Conservation (phyloP, 495 filamentous ascomycete genomes). For the Saxophila tyrrhenica region DNA sequence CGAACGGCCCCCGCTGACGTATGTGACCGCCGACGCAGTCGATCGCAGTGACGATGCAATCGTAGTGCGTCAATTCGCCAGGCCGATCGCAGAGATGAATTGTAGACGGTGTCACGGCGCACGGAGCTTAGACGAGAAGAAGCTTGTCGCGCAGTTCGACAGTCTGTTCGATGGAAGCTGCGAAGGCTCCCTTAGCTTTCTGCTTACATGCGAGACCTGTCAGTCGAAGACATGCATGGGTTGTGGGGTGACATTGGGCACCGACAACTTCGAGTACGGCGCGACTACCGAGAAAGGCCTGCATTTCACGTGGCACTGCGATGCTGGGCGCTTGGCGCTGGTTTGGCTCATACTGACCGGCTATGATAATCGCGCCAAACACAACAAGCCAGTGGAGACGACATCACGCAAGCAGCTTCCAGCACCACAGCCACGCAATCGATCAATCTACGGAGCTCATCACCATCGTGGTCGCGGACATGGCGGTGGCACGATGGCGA, state of each 20-base stretch:
- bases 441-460: neutral
- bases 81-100: neutral
- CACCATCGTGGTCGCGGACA: neutral
- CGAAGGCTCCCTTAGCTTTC: neutral
- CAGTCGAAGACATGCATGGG: constrained; percentile 1
- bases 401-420: neutral
- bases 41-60: neutral
- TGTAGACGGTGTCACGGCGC: neutral
- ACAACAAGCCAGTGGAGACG: neutral
- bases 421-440: neutral
- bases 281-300: neutral
- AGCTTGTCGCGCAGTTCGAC: neutral
- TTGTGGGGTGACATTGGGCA: neutral
- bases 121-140: neutral
- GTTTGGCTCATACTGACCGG: constrained; percentile 24
- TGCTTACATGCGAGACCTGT: neutral
- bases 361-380: constrained; percentile 10
- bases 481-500: neutral
- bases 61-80: neutral
- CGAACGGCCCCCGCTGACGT: neutral
- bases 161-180: neutral
- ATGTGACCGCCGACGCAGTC: neutral
- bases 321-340: constrained; percentile 16
- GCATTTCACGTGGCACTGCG: constrained; percentile 22
- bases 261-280: neutral